Evolutionary conservation across 2,329 filamentous ascomycete species (phyloP).

Genomic region (Fusarium chlamydosporum): DNA sequence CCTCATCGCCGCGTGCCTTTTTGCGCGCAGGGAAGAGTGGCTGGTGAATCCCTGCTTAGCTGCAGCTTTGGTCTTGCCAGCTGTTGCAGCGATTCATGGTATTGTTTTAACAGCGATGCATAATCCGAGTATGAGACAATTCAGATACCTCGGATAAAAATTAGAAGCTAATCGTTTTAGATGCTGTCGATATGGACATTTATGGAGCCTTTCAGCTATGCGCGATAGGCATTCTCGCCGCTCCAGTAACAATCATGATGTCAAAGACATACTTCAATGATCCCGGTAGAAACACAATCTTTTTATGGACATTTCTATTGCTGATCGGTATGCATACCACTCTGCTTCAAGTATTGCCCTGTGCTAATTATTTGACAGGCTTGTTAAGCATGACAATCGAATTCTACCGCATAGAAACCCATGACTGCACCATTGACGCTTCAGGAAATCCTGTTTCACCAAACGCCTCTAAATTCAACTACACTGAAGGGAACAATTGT

Average conservation of each 20-base stretch:
- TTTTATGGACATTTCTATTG: slow-evolving; percentile 74
- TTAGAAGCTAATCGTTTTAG: slow-evolving; percentile 52
- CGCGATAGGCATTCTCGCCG: slow-evolving; percentile 74
- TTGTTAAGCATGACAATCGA: slow-evolving; percentile 74
- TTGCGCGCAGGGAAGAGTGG: slow-evolving; percentile 74
- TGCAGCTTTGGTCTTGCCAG: slow-evolving; percentile 72
- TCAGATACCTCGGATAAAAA: fast-evolving
- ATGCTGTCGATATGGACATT: slow-evolving; percentile 76
- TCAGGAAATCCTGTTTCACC: slow-evolving; percentile 55
- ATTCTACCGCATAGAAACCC: slow-evolving; percentile 69
- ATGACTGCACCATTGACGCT: slow-evolving; percentile 59
- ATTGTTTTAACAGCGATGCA: slow-evolving; percentile 73
- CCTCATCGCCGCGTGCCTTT: slow-evolving; percentile 72
- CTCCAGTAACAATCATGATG: slow-evolving; percentile 72
- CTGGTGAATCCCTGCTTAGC: slow-evolving; percentile 74
- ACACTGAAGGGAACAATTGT: slow-evolving; percentile 59
- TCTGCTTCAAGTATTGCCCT: fast-evolving
- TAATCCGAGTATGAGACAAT: slow-evolving; percentile 64
- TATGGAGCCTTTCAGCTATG: slow-evolving; percentile 78
- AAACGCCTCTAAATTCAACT: slow-evolving; percentile 60
- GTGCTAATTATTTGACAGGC: slow-evolving; percentile 54
- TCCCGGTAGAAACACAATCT: slow-evolving; percentile 75
- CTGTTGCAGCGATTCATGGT: slow-evolving; percentile 73
- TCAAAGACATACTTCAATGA: slow-evolving; percentile 75
- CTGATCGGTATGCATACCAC: slow-evolving; percentile 64